A percentile compares a stretch with the other conserved stretches of the same genome.
Evolutionary conservation across 139 green algal genomes (phyloP).

Genomic region (Coccomyxa sp.): DNA sequence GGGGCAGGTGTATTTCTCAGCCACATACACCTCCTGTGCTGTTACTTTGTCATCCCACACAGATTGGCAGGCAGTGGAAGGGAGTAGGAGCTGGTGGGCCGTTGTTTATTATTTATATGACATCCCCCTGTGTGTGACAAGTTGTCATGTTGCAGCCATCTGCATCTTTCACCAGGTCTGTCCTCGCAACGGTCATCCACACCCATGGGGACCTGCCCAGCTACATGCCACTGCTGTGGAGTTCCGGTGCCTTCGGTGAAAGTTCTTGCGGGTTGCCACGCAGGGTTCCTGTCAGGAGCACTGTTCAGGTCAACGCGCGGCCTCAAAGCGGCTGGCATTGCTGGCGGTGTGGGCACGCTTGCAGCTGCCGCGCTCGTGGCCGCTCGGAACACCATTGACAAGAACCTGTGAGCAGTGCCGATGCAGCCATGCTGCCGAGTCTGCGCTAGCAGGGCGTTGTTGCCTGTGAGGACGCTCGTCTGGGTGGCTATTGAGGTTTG

Average conservation of each 20-base stretch:
- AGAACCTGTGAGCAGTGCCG: constrained; percentile 10
- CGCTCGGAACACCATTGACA: constrained; percentile 27
- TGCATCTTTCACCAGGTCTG: not conserved
- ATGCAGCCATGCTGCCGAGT: no score
- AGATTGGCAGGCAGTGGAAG: not conserved
- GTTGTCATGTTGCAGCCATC: not conserved
- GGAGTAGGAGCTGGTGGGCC: not conserved
- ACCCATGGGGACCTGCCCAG: no score
- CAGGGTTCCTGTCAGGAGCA: constrained; percentile 60
- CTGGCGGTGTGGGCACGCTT: constrained; percentile 51
- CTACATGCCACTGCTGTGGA: no score
- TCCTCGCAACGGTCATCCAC: not conserved
- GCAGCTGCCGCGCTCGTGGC: constrained; percentile 46
- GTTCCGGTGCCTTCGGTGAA: not conserved
- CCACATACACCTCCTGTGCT: no score
- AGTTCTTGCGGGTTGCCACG: not conserved
- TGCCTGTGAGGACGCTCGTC: not conserved
- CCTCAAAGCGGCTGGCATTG: constrained; percentile 58
- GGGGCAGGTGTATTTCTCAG: constrained; percentile 40
- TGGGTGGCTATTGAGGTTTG: no score
- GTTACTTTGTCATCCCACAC: not conserved
- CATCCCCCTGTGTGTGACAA: not conserved
- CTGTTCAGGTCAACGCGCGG: constrained; percentile 70
- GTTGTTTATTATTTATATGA: not conserved
- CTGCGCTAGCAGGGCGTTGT: not conserved